Evolutionary conservation across 441 rosid genomes (phyloP).

Genomic region (Pelargonium citronellum): DNA sequence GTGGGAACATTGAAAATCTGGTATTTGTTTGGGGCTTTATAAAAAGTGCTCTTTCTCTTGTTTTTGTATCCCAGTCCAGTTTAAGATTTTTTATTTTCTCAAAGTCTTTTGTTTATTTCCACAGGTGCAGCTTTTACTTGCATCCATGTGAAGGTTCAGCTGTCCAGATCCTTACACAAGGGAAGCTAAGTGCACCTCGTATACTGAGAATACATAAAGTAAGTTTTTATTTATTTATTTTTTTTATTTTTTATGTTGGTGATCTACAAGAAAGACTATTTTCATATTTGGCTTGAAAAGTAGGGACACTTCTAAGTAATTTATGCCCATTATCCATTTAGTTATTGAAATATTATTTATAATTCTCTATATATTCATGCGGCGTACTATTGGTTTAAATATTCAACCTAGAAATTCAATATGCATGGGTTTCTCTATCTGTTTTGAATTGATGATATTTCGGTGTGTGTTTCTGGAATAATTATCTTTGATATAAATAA

Average conservation of each 20-base stretch:
- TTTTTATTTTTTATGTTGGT: conserved; percentile 6
- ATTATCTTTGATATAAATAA: neutral
- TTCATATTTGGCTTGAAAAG: neutral
- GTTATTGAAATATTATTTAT: neutral
- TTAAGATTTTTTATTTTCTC: neutral
- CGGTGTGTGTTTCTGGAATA: neutral
- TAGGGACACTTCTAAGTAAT: neutral
- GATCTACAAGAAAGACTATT: neutral
- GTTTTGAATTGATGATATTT: neutral
- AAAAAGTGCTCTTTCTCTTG: neutral
- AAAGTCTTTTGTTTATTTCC: conserved; percentile 20
- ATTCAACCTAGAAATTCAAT: neutral
- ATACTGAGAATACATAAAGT: conserved; percentile 97
- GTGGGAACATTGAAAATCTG: no score
- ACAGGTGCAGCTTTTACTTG: conserved; percentile 95
- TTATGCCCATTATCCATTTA: neutral
- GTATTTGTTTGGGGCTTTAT: no score
- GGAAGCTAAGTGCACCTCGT: conserved; percentile 97
- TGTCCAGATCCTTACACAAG: conserved; percentile 80
- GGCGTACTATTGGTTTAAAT: neutral
- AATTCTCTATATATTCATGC: neutral
- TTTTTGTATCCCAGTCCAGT: neutral
- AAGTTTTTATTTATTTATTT: conserved; percentile 25
- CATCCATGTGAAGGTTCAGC: conserved; percentile 90
- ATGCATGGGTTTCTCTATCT: neutral